Base-by-base conservation (phyloP, 2,329 filamentous ascomycete species). In the Boeremia exigua region DNA sequence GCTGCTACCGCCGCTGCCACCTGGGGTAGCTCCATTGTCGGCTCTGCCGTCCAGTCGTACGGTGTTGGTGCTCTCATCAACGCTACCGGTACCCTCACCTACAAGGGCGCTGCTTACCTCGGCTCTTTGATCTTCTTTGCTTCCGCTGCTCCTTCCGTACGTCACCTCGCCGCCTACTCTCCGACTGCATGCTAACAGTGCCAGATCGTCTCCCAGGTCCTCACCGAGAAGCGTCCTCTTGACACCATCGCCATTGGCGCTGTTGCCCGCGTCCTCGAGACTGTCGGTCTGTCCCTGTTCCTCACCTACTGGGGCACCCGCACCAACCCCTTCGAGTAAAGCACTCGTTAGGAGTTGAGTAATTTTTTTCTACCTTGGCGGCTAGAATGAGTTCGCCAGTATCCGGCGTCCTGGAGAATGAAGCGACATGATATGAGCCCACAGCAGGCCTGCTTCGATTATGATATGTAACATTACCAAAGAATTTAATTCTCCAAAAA, bases 271-370 rank as follows among this genome's bases (percentile, higher is more conserved):
- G 81, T 95, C 68, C 86, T 96, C 68, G 95, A 98, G 86, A 97
- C 95, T 3, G 86, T 98, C 57, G 95, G 94, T 62, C 86, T 98
- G 56, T 92, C 90, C 61, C 77, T 96, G 72, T 92, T 98, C 86
- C 84, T 98, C 70, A 96, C 92, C 75, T 98, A 91, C 90, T 98
- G 94, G 94, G 94, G 94, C 72, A 97, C 94, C 72, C 89, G 90
- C 75, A 95, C 92, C 80, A 94, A 92, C 82, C 92, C 92, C 58
- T 96, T 96, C 78, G 87, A 92, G 74, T 93, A 89, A 84, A 64
- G 53, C 51, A 60, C 50, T 68, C 54, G 37, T 33, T 54, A 11
- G 58, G 49, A 34, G 55, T 56, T 50, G 33, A 59, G 54, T 61
- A 59, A 66, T 61, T 61, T 64, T 61, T 61, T 60, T 23, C 19